A percentile compares a stretch with the other conserved stretches of the same genome.
Evolutionary conservation across 305 asterid genomes (phyloP).

Genomic region (Fraxinus paxiana): DNA sequence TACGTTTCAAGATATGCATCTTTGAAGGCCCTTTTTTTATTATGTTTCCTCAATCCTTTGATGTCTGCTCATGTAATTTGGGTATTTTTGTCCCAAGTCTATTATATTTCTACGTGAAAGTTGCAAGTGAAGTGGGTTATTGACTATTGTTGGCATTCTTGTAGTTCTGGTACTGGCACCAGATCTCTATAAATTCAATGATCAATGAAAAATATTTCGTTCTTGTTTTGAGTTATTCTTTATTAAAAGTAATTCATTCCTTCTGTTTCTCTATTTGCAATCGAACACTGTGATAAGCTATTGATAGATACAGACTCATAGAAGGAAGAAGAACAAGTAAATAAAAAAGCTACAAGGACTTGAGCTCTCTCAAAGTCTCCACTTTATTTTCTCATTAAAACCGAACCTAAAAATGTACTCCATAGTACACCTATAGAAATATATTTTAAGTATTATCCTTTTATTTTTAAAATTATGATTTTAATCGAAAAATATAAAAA

Average conservation of each 20-base stretch:
- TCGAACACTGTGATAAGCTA: background rate
- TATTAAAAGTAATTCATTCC: background rate
- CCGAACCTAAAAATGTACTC: background rate
- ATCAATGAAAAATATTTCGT: background rate
- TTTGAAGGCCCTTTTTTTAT: background rate
- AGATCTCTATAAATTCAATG: background rate
- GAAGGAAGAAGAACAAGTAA: background rate
- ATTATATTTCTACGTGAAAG: background rate
- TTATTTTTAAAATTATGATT: background rate
- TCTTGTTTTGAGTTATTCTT: background rate
- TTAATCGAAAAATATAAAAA: background rate
- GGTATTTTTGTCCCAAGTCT: background rate
- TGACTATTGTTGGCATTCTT: background rate
- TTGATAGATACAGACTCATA: background rate
- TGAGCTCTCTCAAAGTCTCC: background rate
- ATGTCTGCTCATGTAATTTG: background rate
- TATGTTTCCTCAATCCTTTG: background rate
- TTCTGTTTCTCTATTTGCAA: background rate
- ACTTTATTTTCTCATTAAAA: background rate
- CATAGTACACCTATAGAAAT: background rate
- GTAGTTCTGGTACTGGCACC: background rate
- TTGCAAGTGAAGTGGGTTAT: background rate
- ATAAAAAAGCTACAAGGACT: background rate
- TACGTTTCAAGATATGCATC: background rate
- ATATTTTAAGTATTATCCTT: background rate